Percentiles rank a stretch among this genome's conserved stretches.
These are phyloP conservation scores for Apostasia ramifera DNA, from an alignment of 106 monocot genomes.

Conservation along the genomic window DNA sequence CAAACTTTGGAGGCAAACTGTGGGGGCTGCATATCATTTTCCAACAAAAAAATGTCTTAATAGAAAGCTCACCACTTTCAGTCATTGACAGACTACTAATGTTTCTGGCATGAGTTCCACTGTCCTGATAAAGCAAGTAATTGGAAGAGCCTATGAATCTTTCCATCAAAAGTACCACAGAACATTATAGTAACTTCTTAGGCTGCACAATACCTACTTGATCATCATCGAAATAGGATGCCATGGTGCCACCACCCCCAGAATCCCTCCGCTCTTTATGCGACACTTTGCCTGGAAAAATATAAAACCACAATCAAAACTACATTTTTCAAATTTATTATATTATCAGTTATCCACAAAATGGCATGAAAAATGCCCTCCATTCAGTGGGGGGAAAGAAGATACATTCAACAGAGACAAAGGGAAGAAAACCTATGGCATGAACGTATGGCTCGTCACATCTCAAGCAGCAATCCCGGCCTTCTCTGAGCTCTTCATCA, in stretches of 20 bases:
- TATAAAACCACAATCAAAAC: neutral
- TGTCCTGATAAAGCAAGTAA: conserved; percentile 32
- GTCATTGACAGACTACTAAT: conserved; percentile 55
- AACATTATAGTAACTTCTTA: neutral
- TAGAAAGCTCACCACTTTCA: conserved; percentile 54
- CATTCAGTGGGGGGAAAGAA: too few relatives aligned
- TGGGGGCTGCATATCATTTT: too few relatives aligned
- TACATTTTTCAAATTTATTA: too few relatives aligned
- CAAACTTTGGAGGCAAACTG: too few relatives aligned
- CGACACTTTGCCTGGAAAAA: conserved; percentile 13
- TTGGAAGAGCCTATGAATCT: neutral
- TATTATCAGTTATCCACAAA: too few relatives aligned
- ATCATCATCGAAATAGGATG: conserved; percentile 20
- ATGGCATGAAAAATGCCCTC: too few relatives aligned
- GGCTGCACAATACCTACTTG: conserved; percentile 19
- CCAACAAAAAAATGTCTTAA: neutral
- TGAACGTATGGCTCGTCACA: conserved; percentile 43
- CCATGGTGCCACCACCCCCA: conserved; percentile 18
- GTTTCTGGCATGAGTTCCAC: conserved; percentile 62
- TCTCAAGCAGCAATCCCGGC: conserved; percentile 33
- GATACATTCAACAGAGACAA: neutral
- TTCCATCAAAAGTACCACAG: neutral
- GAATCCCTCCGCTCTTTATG: conserved; percentile 13
- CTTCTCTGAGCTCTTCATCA: conserved; percentile 34
- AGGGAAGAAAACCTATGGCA: conserved; percentile 10